Evolutionary conservation across 345 rosid species (phyloP), one percentile per base, ranked within the genome.

Genomic region (Mallotus nudiflorus): DNA sequence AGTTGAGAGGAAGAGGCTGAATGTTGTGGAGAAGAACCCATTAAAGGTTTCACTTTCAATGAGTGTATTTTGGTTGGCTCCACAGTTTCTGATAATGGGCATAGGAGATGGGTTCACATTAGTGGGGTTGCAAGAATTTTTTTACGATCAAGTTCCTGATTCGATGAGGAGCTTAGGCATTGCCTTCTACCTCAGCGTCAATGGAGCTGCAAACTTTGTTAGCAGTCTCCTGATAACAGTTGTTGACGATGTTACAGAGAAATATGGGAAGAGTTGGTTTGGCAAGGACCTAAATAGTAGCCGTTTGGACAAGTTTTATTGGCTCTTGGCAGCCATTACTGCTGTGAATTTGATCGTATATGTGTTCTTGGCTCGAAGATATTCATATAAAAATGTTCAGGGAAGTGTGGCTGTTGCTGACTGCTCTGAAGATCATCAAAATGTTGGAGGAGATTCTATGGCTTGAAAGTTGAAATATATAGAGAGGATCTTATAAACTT

Each of bases 101-200:
- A 29, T 89, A 2, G 96, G 88, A 6, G 96, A 93, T 42, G 86
- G 88, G 5, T 89, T 93, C 68, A 61, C 97, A 12, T 82, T 91
- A 10, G 94, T 93, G 24, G 98, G 98, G 20, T 79, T 93, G 54
- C 97, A 91, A 71, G 98, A 93, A 77, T 93, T 85, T 65, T 93
- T 93, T 75, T 93, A 93, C 19, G 96, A 91, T 67, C 98, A 93
- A 80, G 98, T 91, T 33, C 97, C 98, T 0, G 97, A 93, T 76
- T 83, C 92, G 0, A 93, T 93, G 98, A 82, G 98, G 77, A 93
- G 94, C 78, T 59, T 93, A 69, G 98, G 98, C 33, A 91, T 93
- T 52, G 98, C 98, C 15, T 81, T 91, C 33, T 93, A 91, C 83
- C 83, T 91, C 2, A 89, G 98, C 40, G 97, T 91, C 50, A 52